A percentile compares a stretch with the other conserved stretches of the same genome.
Conservation (phyloP, 108 stramenopile species). For the Nitzschia putrida region DNA sequence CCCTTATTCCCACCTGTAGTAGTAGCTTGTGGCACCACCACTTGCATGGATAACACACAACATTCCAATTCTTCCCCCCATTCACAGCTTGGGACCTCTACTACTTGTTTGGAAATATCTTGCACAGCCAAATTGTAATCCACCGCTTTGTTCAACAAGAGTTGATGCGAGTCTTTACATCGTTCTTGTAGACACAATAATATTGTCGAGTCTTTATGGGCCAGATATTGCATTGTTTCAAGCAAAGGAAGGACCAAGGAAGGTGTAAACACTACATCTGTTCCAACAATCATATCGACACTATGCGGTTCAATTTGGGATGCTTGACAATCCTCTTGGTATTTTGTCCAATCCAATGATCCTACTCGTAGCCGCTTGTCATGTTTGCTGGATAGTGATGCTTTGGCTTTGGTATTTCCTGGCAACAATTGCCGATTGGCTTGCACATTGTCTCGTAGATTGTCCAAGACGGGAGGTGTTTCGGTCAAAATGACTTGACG, state of each 20-base stretch:
- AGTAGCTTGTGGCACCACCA: too few species aligned
- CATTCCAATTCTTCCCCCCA: conserved; percentile 63
- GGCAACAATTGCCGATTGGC: conserved; percentile 11
- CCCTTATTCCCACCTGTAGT: too few species aligned
- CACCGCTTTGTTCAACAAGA: conserved; percentile 48
- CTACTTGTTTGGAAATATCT: conserved; percentile 48
- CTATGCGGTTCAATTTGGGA: conserved; percentile 45
- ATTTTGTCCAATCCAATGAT: conserved; percentile 57
- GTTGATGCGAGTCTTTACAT: conserved; percentile 58
- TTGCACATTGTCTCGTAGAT: conserved; percentile 47
- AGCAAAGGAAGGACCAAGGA: conserved; percentile 59
- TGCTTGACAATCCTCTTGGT: conserved; percentile 44
- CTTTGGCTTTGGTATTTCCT: not conserved
- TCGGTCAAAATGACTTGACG: conserved; percentile 61
- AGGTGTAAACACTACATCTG: conserved; percentile 75
- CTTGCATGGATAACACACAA: conserved; percentile 42
- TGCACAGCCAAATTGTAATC: conserved; percentile 44
- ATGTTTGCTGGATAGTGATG: not conserved
- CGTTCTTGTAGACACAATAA: conserved; percentile 72
- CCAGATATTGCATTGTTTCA: conserved; percentile 51
- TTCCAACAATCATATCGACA: conserved; percentile 74
- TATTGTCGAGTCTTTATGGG: conserved; percentile 41
- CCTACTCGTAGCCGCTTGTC: conserved; percentile 11
- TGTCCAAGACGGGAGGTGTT: conserved; percentile 53
- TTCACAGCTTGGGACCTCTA: conserved; percentile 24